Evolutionary conservation across 768 basidiomycete genomes (phyloP), one percentile per base, ranked within the genome.

Genomic region (Leccinum variicolor): DNA sequence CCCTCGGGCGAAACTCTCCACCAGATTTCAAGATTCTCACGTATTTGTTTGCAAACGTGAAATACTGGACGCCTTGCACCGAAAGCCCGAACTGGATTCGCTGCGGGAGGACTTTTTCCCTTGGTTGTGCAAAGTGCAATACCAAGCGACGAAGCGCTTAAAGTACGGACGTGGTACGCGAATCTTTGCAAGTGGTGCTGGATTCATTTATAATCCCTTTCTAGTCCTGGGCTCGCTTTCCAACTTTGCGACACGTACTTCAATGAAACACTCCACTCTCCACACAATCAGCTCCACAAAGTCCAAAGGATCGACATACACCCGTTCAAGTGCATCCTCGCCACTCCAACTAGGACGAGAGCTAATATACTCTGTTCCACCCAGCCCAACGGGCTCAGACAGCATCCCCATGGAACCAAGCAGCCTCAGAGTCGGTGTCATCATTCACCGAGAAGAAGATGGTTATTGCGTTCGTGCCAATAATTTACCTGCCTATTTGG

Each of bases 71-170:
- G 78, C 84, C 13, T 75, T 94, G 26, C 79, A 83, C 11, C 80
- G 84, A 58, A 91, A 90, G 64, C 75, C 74, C 5, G 81, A 85
- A 63, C 79, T 94, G 43, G 87, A 92, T 52, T 96, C 94, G 15
- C 79, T 98, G 52, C 81, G 89, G 52, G 90, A 95, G 70, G 93
- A 97, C 58, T 91, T 97, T 65, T 69, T 98, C 11, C 95, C 95
- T 0, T 97, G 94, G 92, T 68, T 97, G 55, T 90, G 92, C 74
- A 94, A 92, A 68, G 75, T 90, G 6, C 90, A 91, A 60, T 93
- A 93, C 69, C 86, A 86, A 57, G 75, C 76, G 10, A 77, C 78
- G 15, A 86, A 84, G 63, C 76, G 77, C 61, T 73, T 71, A 49
- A 87, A 84, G 72, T 90, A 89, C 61, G 81, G 76, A 31, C 72